A percentile compares a stretch with the other conserved stretches of the same genome.
Evolutionary conservation across 768 basidiomycete genomes (phyloP).

Genomic region (Solioccasus polychromus): DNA sequence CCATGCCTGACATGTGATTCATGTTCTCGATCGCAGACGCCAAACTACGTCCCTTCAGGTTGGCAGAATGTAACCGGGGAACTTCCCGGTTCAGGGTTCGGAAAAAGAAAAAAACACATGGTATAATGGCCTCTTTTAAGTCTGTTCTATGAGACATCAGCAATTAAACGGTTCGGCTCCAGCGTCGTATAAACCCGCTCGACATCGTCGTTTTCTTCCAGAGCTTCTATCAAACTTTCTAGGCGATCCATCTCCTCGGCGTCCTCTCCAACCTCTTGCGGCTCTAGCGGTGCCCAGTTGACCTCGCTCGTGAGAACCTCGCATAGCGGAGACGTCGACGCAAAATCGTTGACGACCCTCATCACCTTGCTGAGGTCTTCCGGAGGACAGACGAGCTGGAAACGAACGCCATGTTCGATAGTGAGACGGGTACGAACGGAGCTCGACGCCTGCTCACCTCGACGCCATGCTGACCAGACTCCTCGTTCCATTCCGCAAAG

Average conservation of each 20-base stretch:
- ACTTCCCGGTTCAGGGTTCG: too few species aligned
- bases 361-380: conserved; percentile 39
- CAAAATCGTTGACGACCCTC: conserved; percentile 28
- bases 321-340: conserved; percentile 26
- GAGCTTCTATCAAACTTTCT: conserved; percentile 43
- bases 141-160: conserved; percentile 17
- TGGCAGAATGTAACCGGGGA: too few species aligned
- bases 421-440: too few species aligned
- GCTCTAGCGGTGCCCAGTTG: conserved; percentile 51
- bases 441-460: conserved; percentile 28
- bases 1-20: too few species aligned
- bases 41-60: too few species aligned
- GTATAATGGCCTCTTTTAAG: background rate
- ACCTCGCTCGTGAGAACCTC: conserved; percentile 50
- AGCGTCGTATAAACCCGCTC: conserved; percentile 57
- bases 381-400: conserved; percentile 46
- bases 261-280: conserved; percentile 37
- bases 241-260: conserved; percentile 35
- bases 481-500: conserved; percentile 39
- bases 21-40: too few species aligned
- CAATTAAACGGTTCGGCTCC: conserved; percentile 31
- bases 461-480: conserved; percentile 30
- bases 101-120: too few species aligned
- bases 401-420: too few species aligned
- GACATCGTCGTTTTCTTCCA: conserved; percentile 59